A percentile compares a stretch with the other conserved stretches of the same genome.
These are phyloP conservation scores for Epichloe gansuensis DNA, from an alignment of 2,329 filamentous ascomycete species.

Conservation along the genomic window DNA sequence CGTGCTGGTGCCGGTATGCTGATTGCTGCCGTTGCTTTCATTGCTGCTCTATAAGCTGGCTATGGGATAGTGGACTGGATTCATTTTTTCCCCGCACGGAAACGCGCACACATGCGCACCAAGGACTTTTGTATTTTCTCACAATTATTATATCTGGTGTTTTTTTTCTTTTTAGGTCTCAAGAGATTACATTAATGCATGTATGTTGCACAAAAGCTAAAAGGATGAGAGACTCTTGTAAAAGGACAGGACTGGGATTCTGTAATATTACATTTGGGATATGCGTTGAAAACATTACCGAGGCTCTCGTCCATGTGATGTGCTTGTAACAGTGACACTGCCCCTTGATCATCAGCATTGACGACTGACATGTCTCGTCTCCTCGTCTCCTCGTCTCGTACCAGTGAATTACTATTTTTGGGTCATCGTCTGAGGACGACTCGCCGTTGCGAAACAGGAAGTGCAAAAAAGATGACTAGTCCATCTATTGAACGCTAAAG, in stretches of 20 bases:
- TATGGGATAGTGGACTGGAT: background rate
- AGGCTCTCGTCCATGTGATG: too few species aligned
- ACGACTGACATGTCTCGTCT: too few species aligned
- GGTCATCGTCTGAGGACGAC: too few species aligned
- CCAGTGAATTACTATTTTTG: too few species aligned
- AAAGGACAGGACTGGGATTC: constrained; percentile 17
- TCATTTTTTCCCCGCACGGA: background rate
- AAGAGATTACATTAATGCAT: constrained; percentile 6
- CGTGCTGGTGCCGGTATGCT: constrained; percentile 30
- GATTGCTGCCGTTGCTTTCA: constrained; percentile 29
- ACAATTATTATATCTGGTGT: background rate
- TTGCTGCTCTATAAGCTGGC: constrained; percentile 32
- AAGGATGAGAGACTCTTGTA: background rate
- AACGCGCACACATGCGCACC: background rate
- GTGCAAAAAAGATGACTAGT: too few species aligned
- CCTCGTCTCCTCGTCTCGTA: too few species aligned
- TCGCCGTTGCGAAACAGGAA: too few species aligned
- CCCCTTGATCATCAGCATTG: too few species aligned
- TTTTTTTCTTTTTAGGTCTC: background rate
- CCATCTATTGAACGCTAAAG: too few species aligned
- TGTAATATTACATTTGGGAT: constrained; percentile 14
- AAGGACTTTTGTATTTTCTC: constrained; percentile 2
- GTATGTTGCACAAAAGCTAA: constrained; percentile 1
- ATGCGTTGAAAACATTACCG: too few species aligned
- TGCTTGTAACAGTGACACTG: too few species aligned